These are phyloP conservation scores for Lasiosphaeris hirsuta DNA, from an alignment of 495 filamentous ascomycete genomes.

Conservation along the genomic window DNA sequence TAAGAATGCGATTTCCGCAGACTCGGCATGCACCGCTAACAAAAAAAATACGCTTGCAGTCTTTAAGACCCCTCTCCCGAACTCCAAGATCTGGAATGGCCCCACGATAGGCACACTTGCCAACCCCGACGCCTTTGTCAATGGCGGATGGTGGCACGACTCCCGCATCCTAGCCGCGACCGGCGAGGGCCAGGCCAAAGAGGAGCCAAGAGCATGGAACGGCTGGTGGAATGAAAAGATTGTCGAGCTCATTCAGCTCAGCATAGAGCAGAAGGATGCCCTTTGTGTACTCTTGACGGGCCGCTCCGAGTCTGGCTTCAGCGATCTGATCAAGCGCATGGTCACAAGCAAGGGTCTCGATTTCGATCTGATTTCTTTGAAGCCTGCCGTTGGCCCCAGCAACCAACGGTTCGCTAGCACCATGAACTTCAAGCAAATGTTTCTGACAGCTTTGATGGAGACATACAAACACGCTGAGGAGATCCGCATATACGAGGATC, in stretches of 20 bases:
- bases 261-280: constrained; percentile 82
- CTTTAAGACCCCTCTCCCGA: constrained; percentile 86
- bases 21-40: constrained; percentile 7
- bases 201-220: constrained; percentile 80
- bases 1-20: constrained; percentile 40
- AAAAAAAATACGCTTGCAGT: constrained; percentile 47
- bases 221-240: constrained; percentile 99
- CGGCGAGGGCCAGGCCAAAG: constrained; percentile 75
- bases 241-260: constrained; percentile 75
- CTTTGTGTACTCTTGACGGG: constrained; percentile 87
- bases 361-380: constrained; percentile 87
- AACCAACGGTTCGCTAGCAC: constrained; percentile 73
- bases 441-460: constrained; percentile 73
- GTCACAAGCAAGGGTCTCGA: constrained; percentile 70
- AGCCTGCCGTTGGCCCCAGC: constrained; percentile 77
- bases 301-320: constrained; percentile 72
- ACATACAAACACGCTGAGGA: constrained; percentile 83
- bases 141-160: constrained; percentile 98
- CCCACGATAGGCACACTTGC: constrained; percentile 72
- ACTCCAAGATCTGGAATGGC: constrained; percentile 80
- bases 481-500: constrained; percentile 65
- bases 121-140: constrained; percentile 68
- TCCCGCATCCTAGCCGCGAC: constrained; percentile 78
- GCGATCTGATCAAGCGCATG: constrained; percentile 79
- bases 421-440: constrained; percentile 81